Conservation (phyloP, 1,284 basidiomycete genomes). For the Coniophora puteana region DNA sequence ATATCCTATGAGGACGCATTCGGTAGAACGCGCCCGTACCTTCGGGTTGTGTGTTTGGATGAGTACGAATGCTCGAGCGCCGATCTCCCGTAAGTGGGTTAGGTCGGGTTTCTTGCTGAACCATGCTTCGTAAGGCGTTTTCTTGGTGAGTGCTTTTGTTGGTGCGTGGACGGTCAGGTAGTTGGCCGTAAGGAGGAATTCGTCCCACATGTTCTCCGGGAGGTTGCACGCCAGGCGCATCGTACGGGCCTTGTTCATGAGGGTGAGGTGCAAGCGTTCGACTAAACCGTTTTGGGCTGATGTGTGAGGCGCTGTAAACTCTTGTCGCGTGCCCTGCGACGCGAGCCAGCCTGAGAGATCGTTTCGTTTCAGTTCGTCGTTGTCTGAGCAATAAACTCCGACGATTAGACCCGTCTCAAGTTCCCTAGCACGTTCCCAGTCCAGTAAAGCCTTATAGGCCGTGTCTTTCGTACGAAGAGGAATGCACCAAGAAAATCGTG, state of each 20-base stretch:
- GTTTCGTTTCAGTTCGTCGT: background rate
- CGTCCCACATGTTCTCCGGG: constrained; percentile 10
- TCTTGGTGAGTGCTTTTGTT: constrained; percentile 8
- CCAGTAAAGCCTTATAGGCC: background rate
- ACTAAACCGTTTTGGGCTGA: background rate
- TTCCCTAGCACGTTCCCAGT: background rate
- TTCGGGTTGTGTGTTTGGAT: background rate
- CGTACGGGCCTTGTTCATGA: background rate
- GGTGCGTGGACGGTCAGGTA: constrained; percentile 3
- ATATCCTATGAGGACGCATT: constrained; percentile 20
- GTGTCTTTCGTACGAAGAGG: background rate
- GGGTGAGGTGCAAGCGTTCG: background rate
- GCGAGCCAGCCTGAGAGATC: background rate
- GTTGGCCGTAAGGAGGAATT: constrained; percentile 5
- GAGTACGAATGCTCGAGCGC: background rate
- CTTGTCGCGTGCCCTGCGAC: background rate
- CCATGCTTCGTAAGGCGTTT: constrained; percentile 18
- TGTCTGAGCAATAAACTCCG: background rate
- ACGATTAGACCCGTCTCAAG: background rate
- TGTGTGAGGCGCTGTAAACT: constrained; percentile 5
- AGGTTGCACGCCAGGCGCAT: constrained; percentile 5
- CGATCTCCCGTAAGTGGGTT: constrained; percentile 6
- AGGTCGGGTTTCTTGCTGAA: background rate
- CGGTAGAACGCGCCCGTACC: background rate
- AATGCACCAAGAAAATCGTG: background rate